These are phyloP conservation scores for Termitomyces sp. DNA, from an alignment of 768 basidiomycete genomes.

Conservation along the genomic window DNA sequence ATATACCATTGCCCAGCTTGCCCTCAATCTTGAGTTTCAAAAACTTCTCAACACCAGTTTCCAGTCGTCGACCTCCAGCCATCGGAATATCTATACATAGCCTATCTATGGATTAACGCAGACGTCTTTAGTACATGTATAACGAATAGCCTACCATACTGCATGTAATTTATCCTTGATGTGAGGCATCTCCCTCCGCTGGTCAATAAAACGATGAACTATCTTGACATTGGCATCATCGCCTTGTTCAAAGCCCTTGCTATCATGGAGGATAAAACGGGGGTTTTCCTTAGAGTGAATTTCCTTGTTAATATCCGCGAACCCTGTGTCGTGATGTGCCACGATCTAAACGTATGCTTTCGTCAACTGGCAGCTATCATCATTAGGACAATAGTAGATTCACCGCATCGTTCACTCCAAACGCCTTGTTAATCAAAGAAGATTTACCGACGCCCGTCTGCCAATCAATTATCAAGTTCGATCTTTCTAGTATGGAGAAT, in stretches of 20 bases:
- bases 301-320: constrained; percentile 24
- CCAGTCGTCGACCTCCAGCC: constrained; percentile 19
- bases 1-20: constrained; percentile 16
- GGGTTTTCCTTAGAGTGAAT: constrained; percentile 22
- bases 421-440: constrained; percentile 23
- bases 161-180: constrained; percentile 26
- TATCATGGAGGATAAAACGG: constrained; percentile 28
- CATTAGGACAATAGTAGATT: neutral
- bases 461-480: neutral
- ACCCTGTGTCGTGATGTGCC: constrained; percentile 16
- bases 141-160: constrained; percentile 18
- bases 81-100: constrained; percentile 25
- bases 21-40: constrained; percentile 13
- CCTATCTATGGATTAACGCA: constrained; percentile 14
- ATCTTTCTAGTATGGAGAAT: neutral
- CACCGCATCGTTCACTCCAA: constrained; percentile 23
- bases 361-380: neutral
- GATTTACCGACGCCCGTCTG: constrained; percentile 29
- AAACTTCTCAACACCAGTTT: constrained; percentile 23
- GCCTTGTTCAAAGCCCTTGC: constrained; percentile 25
- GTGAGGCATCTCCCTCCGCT: constrained; percentile 12
- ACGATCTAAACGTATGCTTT: constrained; percentile 13
- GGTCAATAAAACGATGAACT: constrained; percentile 21
- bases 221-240: constrained; percentile 20
- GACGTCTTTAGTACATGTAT: neutral